Conservation (phyloP, 306 rosid genomes). For the Quercus cerris region DNA sequence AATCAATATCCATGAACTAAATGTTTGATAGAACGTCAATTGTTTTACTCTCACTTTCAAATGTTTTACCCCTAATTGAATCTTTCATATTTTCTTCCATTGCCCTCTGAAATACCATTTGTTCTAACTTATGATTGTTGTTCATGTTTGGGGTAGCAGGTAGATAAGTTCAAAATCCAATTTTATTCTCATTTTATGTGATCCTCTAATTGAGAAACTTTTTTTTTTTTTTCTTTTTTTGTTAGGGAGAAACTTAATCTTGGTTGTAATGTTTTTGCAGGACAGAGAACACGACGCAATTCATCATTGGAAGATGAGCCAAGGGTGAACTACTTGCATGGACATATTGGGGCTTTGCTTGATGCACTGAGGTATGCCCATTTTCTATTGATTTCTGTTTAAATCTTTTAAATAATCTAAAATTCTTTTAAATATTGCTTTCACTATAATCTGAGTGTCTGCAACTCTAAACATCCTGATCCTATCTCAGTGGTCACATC, state of each 20-base stretch:
- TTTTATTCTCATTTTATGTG: neutral
- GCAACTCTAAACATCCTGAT: neutral
- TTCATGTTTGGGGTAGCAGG: neutral
- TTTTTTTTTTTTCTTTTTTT: too few species aligned
- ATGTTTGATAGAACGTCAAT: too few species aligned
- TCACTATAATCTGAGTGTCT: neutral
- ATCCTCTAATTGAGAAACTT: neutral
- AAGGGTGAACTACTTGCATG: conserved; percentile 46
- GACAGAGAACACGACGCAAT: conserved; percentile 45
- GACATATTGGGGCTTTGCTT: conserved; percentile 37
- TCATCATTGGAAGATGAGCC: conserved; percentile 56
- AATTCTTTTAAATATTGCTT: neutral
- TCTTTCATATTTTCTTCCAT: neutral
- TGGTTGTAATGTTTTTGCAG: conserved; percentile 14
- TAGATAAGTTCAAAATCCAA: neutral
- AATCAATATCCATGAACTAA: too few species aligned
- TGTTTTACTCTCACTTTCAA: neutral
- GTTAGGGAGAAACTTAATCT: too few species aligned
- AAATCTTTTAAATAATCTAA: neutral
- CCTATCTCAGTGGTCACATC: neutral
- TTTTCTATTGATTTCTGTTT: neutral
- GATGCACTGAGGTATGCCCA: conserved; percentile 45
- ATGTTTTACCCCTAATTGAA: neutral
- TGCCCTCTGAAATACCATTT: neutral
- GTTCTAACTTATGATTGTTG: neutral